Conservation (phyloP, 495 filamentous ascomycete species). For the Trichoderma virens region DNA sequence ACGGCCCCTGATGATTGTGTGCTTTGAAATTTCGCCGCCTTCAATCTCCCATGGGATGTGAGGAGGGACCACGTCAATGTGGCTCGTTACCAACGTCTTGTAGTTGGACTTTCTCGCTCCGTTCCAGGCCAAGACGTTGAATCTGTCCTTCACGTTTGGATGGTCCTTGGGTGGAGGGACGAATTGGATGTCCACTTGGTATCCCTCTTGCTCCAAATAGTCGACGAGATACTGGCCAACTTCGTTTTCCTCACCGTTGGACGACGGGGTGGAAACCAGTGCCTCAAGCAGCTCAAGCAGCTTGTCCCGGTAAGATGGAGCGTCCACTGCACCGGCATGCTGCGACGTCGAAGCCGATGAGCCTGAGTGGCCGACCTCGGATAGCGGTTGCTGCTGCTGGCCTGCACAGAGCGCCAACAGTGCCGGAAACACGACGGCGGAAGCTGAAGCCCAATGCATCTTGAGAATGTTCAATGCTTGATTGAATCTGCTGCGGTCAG, state of each 20-base stretch:
- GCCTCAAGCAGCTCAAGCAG: constrained; percentile 72
- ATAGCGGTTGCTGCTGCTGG: not conserved
- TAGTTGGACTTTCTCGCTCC: constrained; percentile 42
- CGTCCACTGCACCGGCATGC: constrained; percentile 7
- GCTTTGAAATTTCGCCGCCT: constrained; percentile 34
- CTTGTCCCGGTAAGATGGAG: constrained; percentile 29
- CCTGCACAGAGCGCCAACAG: not conserved
- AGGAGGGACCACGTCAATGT: constrained; percentile 64
- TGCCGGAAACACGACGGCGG: not conserved
- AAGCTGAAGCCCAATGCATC: not conserved
- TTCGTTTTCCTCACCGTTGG: constrained; percentile 63
- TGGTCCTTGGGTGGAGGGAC: constrained; percentile 52
- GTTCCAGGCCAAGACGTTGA: constrained; percentile 75
- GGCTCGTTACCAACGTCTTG: constrained; percentile 63
- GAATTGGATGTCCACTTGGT: constrained; percentile 53
- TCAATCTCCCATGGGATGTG: constrained; percentile 58
- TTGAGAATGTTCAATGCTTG: not conserved
- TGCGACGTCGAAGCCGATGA: not conserved
- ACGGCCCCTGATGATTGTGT: constrained; percentile 52
- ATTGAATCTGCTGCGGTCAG: not conserved
- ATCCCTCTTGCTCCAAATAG: constrained; percentile 45
- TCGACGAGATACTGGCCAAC: constrained; percentile 60
- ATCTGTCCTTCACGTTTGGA: constrained; percentile 37
- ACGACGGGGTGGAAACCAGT: constrained; percentile 67
- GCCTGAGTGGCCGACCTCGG: not conserved